Base-by-base conservation (phyloP, 345 rosid species). In the Pugionium cornutum region DNA sequence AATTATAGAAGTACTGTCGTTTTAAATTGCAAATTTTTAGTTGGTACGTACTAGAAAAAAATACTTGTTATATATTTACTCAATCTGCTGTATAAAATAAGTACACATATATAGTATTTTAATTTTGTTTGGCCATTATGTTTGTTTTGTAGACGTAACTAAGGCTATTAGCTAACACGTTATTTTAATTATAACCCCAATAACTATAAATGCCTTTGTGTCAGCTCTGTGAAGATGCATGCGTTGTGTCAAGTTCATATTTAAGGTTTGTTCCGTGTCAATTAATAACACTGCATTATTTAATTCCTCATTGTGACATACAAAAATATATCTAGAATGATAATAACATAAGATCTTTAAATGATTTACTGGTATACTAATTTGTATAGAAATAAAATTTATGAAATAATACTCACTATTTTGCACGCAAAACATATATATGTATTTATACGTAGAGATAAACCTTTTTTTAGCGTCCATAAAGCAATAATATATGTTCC, bases 11-110 rank as follows among this genome's bases (percentile, higher is more conserved):
- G 53, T 8, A 27, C 45, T 55, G 44, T 55, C 9, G 34, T 28
- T 54, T 36, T 36, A 55, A 50, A 29, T 4, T 55, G 45, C 32
- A 26, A 35, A 2, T 4, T 4, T 52, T 36, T 25, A 25, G 53
- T 9, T 37, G 34, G 41, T 41, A 58, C 28, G 41, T 41, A 58
- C 28, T 41, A 37, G 46, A 62, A 25, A 48, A 48, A 48, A 27
- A 27, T 9, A 27, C 10, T 30, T 29, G 5, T 45, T 31, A 30
- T 10, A 53, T 11, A 34, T 18, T 35, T 4, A 35, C 7, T 25
- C 11, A 43, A 11, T 43, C 10, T 57, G 47, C 1, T 5, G 28
- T 28, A 36, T 39, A 9, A 37, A 18, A 18, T 18, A 18, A 18
- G 18, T 18, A 18, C 0, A 18, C 0, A 55, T 28, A 48, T 18